phyloP scores from a whole-genome alignment of 2,329 filamentous ascomycete species.

The Ophiocordyceps camponoti-leonardi region DNA sequence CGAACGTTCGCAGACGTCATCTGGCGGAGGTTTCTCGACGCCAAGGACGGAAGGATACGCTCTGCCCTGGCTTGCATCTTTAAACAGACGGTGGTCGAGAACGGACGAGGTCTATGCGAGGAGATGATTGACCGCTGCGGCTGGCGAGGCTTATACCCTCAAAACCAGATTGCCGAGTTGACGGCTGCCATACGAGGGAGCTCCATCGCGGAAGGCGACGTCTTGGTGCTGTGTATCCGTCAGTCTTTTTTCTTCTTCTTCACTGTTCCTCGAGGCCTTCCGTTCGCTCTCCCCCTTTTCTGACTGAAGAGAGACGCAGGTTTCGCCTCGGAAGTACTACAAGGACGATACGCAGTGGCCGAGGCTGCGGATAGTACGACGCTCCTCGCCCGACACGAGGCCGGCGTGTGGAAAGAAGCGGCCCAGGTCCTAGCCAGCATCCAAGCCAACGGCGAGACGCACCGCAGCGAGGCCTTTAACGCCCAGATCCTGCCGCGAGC shows the following conservation, averaged over 20 bases:
- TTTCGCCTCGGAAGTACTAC: slow-evolving; percentile 9
- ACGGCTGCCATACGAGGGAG: slow-evolving; percentile 3
- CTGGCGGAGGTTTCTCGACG: neutral
- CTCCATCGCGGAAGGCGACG: slow-evolving; percentile 9
- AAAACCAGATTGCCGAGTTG: slow-evolving; percentile 10
- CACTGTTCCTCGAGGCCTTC: too few species aligned
- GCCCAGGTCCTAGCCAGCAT: slow-evolving; percentile 2
- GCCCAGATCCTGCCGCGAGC: slow-evolving; percentile 9
- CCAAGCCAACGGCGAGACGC: neutral
- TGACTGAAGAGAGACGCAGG: neutral
- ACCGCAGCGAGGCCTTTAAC: slow-evolving; percentile 8
- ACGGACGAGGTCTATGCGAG: slow-evolving; percentile 1
- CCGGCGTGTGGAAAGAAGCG: slow-evolving; percentile 8
- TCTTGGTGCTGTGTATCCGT: slow-evolving; percentile 11
- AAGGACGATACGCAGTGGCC: slow-evolving; percentile 8
- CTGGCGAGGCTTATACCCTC: slow-evolving; percentile 10
- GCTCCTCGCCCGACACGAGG: slow-evolving; percentile 8
- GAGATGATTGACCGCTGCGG: slow-evolving; percentile 11
- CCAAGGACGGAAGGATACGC: neutral
- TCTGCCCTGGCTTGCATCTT: neutral
- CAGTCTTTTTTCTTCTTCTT: slow-evolving; percentile 2
- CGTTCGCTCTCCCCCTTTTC: too few species aligned
- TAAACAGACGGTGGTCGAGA: neutral
- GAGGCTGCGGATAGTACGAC: slow-evolving; percentile 3
- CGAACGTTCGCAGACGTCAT: slow-evolving; percentile 2